Conservation (phyloP, 495 filamentous ascomycete genomes). For the Hypoxylon fuscum region DNA sequence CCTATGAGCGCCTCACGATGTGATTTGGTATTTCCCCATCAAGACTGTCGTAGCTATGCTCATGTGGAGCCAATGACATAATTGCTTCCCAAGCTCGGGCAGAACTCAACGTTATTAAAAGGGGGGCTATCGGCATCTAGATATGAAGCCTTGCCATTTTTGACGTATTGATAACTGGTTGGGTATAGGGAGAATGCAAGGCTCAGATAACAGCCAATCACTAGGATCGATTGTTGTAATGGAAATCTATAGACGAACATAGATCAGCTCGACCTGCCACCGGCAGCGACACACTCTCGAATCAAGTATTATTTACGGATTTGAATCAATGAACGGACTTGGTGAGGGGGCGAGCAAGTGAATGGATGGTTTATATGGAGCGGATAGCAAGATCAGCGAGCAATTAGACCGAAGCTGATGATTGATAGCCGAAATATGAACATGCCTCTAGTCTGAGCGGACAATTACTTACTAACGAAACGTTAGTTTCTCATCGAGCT, state of each 20-base stretch:
- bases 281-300: background rate
- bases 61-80: constrained; percentile 35
- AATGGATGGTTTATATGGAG: constrained; percentile 29
- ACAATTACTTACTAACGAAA: background rate
- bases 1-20: constrained; percentile 25
- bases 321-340: constrained; percentile 18
- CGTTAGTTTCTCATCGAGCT: background rate
- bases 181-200: constrained; percentile 13
- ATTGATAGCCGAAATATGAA: constrained; percentile 1
- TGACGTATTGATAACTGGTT: constrained; percentile 24
- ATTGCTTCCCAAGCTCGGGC: constrained; percentile 28
- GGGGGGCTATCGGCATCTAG: constrained; percentile 29
- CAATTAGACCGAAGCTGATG: constrained; percentile 12
- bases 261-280: constrained; percentile 15
- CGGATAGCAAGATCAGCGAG: constrained; percentile 22
- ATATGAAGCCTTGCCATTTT: constrained; percentile 33
- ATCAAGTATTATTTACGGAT: constrained; percentile 13
- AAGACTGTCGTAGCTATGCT: constrained; percentile 9
- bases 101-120: constrained; percentile 11
- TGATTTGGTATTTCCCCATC: constrained; percentile 1
- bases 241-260: constrained; percentile 24
- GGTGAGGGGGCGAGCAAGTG: constrained; percentile 13
- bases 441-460: background rate
- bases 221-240: constrained; percentile 8
- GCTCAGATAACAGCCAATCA: constrained; percentile 25